A percentile compares a stretch with the other conserved stretches of the same genome.
phyloP scores from a whole-genome alignment of 2,329 filamentous ascomycete species.

The Furcasterigmium furcatum region DNA sequence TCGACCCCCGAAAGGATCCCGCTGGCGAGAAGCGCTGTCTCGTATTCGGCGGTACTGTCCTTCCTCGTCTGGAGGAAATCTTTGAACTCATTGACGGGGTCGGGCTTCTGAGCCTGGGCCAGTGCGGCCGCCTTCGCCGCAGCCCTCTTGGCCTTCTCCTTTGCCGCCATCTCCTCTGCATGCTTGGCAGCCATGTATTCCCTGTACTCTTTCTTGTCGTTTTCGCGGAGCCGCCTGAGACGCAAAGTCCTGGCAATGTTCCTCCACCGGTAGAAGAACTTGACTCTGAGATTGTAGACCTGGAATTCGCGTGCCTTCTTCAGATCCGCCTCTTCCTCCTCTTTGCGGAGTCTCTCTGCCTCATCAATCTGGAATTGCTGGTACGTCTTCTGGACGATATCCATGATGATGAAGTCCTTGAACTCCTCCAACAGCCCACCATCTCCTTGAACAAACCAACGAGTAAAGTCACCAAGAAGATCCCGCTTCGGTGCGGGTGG shows the following conservation, averaged over 20 bases:
- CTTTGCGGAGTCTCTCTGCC: conserved; percentile 35
- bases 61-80: conserved; percentile 26
- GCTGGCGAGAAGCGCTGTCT: conserved; percentile 35
- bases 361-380: conserved; percentile 34
- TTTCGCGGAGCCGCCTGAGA: conserved; percentile 45
- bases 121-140: conserved; percentile 7
- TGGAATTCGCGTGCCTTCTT: conserved; percentile 46
- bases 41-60: conserved; percentile 22
- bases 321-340: conserved; percentile 44
- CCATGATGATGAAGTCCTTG: conserved; percentile 38
- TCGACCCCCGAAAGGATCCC: conserved; percentile 36
- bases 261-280: conserved; percentile 56
- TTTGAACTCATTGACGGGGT: conserved; percentile 29
- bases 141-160: conserved; percentile 25
- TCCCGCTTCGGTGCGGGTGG: conserved; percentile 23
- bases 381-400: conserved; percentile 39
- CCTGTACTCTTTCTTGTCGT: conserved; percentile 47
- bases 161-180: conserved; percentile 24
- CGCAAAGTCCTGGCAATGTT: conserved; percentile 43
- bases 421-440: conserved; percentile 50
- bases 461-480: conserved; percentile 44
- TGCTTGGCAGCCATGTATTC: conserved; percentile 33
- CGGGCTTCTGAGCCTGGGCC: conserved; percentile 11
- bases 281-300: conserved; percentile 45
- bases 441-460: conserved; percentile 54